Conservation (phyloP, 2,329 filamentous ascomycete species). For the Botryotinia globosa region DNA sequence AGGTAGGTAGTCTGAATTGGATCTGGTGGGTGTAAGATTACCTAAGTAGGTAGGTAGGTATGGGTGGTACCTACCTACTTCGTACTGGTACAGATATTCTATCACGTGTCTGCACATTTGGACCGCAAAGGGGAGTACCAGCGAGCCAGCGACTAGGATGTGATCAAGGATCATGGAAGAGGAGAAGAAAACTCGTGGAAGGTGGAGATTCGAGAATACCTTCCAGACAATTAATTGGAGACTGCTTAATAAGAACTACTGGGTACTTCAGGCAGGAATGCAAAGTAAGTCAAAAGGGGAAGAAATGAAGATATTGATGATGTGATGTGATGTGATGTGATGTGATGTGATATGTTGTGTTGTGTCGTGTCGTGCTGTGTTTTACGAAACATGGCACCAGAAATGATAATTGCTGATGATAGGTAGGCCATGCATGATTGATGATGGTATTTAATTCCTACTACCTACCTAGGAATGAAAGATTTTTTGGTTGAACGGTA, state of each 20-base stretch:
- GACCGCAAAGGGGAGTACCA: neutral
- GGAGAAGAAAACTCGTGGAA: neutral
- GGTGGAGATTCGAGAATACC: neutral
- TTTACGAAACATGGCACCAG: neutral
- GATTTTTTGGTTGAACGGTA: neutral
- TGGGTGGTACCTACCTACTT: too few species aligned
- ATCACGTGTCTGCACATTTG: neutral
- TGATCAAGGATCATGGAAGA: neutral
- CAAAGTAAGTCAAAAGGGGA: neutral
- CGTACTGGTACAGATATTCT: neutral
- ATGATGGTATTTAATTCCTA: too few species aligned
- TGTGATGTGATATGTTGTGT: neutral
- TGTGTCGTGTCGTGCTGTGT: neutral
- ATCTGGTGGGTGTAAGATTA: too few species aligned
- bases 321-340: neutral
- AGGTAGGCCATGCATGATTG: neutral
- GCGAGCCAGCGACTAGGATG: neutral
- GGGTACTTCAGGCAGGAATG: too few species aligned
- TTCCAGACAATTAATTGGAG: neutral
- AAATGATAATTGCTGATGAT: neutral
- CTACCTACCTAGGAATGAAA: neutral
- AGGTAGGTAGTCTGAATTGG: neutral
- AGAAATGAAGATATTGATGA: constrained; percentile 6
- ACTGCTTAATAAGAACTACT: neutral
- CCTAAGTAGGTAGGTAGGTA: too few species aligned